Conservation (phyloP, 805 yeast genomes). For the Wickerhamomyces kurtzmanii region DNA sequence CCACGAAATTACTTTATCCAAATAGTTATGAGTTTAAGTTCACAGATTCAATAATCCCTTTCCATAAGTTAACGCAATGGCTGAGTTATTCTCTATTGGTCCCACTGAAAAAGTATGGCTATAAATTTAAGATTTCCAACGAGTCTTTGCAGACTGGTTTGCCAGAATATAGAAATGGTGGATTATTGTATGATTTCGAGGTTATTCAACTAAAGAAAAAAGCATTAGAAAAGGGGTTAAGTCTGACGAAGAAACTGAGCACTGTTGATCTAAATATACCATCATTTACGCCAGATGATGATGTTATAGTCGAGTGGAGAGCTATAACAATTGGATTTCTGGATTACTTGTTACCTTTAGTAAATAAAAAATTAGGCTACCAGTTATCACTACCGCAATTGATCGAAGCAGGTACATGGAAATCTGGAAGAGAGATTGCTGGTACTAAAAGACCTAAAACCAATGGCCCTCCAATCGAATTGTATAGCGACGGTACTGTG, state of each 20-base stretch:
- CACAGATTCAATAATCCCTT: slow-evolving; percentile 40
- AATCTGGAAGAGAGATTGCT: slow-evolving; percentile 54
- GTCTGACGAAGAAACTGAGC: slow-evolving; percentile 18
- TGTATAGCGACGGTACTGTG: slow-evolving; percentile 56
- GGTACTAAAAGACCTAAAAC: slow-evolving; percentile 34
- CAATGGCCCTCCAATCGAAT: slow-evolving; percentile 56
- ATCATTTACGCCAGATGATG: slow-evolving; percentile 42
- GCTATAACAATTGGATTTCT: slow-evolving; percentile 48
- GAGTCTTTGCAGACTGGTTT: slow-evolving; percentile 40
- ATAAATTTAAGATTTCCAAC: slow-evolving; percentile 25
- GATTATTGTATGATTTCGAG: slow-evolving; percentile 47
- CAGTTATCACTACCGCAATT: slow-evolving; percentile 42
- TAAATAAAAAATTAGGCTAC: slow-evolving; percentile 33
- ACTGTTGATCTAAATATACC: slow-evolving; percentile 28
- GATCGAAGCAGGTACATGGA: slow-evolving; percentile 65
- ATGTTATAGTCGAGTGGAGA: slow-evolving; percentile 61
- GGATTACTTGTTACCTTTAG: slow-evolving; percentile 40
- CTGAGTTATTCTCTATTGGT: slow-evolving; percentile 48
- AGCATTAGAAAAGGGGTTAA: slow-evolving; percentile 25
- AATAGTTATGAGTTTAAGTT: slow-evolving; percentile 5
- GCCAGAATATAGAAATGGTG: slow-evolving; percentile 60
- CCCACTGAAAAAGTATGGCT: slow-evolving; percentile 38
- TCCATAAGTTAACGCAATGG: slow-evolving; percentile 64
- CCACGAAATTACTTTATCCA: slow-evolving; percentile 11
- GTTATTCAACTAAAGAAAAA: slow-evolving; percentile 37